Percentiles rank a stretch among this genome's conserved stretches.
Evolutionary conservation across 768 basidiomycete genomes (phyloP).

Genomic region (Rhodosporidiobolus sp.): DNA sequence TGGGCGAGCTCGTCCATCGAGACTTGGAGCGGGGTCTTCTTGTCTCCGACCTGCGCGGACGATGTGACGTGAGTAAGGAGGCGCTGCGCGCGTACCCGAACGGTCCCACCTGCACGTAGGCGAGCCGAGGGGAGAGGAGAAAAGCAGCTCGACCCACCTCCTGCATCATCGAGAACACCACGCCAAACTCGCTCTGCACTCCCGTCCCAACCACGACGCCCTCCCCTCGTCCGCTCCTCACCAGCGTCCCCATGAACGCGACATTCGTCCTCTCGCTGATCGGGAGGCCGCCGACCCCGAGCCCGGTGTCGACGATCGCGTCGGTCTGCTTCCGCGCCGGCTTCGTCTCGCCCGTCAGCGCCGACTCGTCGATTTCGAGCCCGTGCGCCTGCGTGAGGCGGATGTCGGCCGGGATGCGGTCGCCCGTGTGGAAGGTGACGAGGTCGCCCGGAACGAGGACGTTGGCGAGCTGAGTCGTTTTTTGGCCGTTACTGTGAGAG

Average conservation of each 20-base stretch:
- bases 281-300: conserved; percentile 51
- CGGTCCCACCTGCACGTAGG: too few species aligned
- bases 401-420: conserved; percentile 90
- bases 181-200: conserved; percentile 84
- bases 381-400: conserved; percentile 76
- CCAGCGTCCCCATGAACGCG: conserved; percentile 93
- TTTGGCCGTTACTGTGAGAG: conserved; percentile 57
- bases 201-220: conserved; percentile 86
- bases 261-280: conserved; percentile 82
- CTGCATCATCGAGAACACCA: conserved; percentile 98
- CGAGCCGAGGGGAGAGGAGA: neutral
- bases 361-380: conserved; percentile 92
- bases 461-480: conserved; percentile 81
- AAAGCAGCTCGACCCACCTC: conserved; percentile 58
- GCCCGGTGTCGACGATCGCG: conserved; percentile 54
- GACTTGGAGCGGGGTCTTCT: conserved; percentile 83
- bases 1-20: conserved; percentile 96
- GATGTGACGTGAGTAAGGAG: neutral
- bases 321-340: conserved; percentile 67
- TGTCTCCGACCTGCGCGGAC: conserved; percentile 65
- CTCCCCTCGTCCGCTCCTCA: conserved; percentile 78
- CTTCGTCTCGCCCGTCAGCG: conserved; percentile 86
- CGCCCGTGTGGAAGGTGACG: conserved; percentile 81
- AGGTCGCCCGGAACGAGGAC: conserved; percentile 95
- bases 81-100: fast-evolving